Base-by-base conservation (phyloP, 2,329 filamentous ascomycete genomes). In the Epichloe uncinata region DNA sequence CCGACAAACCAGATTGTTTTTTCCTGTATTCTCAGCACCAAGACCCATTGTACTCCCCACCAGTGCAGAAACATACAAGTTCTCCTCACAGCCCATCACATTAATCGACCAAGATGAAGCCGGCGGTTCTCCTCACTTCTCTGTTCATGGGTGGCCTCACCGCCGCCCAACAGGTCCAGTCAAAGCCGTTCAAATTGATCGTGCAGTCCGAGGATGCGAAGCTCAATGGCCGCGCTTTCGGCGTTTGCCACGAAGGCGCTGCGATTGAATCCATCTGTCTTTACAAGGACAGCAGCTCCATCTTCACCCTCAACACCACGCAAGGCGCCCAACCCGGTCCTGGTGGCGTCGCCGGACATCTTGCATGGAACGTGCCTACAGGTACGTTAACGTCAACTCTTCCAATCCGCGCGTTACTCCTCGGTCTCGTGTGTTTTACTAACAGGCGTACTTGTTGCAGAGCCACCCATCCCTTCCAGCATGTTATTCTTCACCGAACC, bases 101-200 rank as follows among this genome's bases (percentile, higher is more conserved):
- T 30, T 4, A 30, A 30, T 30, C 26, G 26, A 30, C 26, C 8
- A 30, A 30, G 4, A 30, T 30, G 26, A 30, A 30, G 26, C 26
- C 26, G 26, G 26, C 26, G 3, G 26, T 30, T 30, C 8, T 30
- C 26, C 26, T 30, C 26, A 4, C 8, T 4, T 30, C 26, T 30
- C 26, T 30, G 4, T 3, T 1, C 26, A 4, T 9, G 26, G 8
- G 26, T 36, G 48, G 52, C 42, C 15, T 54, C 43, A 48, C 40
- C 41, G 13, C 41, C 22, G 53, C 50, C 30, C 51, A 55, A 30
- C 33, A 53, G 7, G 30, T 56, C 35, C 53, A 56, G 49, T 59
- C 57, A 30, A 50, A 52, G 49, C 55, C 57, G 18, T 58, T 59
- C 53, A 50, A 55, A 30, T 46, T 58, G n/a, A 36, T 53, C 41